phyloP scores from a whole-genome alignment of 2,329 filamentous ascomycete genomes.

The Cytospora paraplurivora region DNA sequence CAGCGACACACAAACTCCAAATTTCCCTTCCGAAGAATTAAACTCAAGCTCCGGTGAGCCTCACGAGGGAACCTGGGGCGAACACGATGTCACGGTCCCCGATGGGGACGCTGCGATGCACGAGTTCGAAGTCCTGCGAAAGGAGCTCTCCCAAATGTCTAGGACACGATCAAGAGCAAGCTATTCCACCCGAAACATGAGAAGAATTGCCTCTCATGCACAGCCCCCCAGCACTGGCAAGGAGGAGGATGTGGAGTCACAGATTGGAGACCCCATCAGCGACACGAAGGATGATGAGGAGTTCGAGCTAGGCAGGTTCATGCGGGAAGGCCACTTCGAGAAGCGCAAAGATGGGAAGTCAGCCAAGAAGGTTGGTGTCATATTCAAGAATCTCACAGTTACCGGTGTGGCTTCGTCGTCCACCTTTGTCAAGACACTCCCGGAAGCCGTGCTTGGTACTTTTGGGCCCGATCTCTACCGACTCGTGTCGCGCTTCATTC shows the following conservation, averaged over 20 bases:
- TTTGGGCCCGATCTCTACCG: constrained; percentile 80
- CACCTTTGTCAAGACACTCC: constrained; percentile 71
- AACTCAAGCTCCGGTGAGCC: constrained; percentile 5
- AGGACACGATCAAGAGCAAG: constrained; percentile 17
- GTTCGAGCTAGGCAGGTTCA: constrained; percentile 70
- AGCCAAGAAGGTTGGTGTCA: constrained; percentile 75
- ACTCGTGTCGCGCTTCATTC: constrained; percentile 51
- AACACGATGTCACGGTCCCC: constrained; percentile 22
- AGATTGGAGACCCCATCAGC: not conserved
- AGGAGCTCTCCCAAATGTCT: constrained; percentile 15
- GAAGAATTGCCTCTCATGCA: constrained; percentile 8
- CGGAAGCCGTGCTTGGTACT: constrained; percentile 73
- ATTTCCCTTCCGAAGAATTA: not conserved
- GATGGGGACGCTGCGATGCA: constrained; percentile 13
- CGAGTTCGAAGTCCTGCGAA: constrained; percentile 15
- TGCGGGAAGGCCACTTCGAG: constrained; percentile 75
- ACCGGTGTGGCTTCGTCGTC: constrained; percentile 68
- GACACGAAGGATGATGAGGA: constrained; percentile 54
- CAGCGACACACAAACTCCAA: not conserved
- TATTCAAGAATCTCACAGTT: constrained; percentile 76
- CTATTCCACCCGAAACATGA: constrained; percentile 11
- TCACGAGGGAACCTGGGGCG: constrained; percentile 24
- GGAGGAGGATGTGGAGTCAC: constrained; percentile 14
- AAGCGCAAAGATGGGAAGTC: constrained; percentile 68
- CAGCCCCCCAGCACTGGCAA: not conserved